Base-by-base conservation (phyloP, 2,329 filamentous ascomycete genomes). In the Talaromyces rugulosus region DNA sequence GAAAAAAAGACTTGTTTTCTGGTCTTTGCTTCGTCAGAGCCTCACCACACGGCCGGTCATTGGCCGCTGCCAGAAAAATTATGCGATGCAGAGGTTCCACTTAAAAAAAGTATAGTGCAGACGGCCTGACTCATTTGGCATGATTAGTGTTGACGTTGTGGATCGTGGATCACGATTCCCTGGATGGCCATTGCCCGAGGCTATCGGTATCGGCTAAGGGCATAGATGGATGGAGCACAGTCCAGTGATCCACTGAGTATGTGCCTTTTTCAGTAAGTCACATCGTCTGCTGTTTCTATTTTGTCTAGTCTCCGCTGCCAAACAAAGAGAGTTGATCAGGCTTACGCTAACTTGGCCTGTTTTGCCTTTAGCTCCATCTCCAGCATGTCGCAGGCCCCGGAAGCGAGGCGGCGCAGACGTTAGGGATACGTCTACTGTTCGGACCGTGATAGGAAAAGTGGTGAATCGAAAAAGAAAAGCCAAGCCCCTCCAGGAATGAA, bases 271-370 rank as follows among this genome's bases (percentile, higher is more conserved):
- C 23, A n/a, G 50, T 52, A 52, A 54, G 27, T 51, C 51, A 58
- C 53, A 30, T 62, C 52, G 61, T 56, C 56, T 53, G 18, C 30
- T 23, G 11, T n/a, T 44, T 58, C 54, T 58, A 55, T 55, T 36
- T 51, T 57, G 50, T 42, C 42, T 62, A 62, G 61, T 59, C 61
- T 59, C 61, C 61, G 61, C 61, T 62, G 61, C 56, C 61, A 62
- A 36, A 62, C 60, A 62, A 62, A 62, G 56, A 59, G 52, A 56
- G 56, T 44, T 53, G 36, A 23, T 58, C 56, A 51, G 60, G 16
- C 14, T 31, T 56, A 51, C 61, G 61, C 61, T 62, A 62, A 59
- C 31, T 5, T 59, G 42, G 5, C n/a, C 56, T 56, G 36, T 50
- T 53, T 59, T 50, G 56, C 23, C 12, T 52, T n/a, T 31, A 28